Evolutionary conservation across 257 asterid genomes (phyloP).

Genomic region (Knoxia roxburghii): DNA sequence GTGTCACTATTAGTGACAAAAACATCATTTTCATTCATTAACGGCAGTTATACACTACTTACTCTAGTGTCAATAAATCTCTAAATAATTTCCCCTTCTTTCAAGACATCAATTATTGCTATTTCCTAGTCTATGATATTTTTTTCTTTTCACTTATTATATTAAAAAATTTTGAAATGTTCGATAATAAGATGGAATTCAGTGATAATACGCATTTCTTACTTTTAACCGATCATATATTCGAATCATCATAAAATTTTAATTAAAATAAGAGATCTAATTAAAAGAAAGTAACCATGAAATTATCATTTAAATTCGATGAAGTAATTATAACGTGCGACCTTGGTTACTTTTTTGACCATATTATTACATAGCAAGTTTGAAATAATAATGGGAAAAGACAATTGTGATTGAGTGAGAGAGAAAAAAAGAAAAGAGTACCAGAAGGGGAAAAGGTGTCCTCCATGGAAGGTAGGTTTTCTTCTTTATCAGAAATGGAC

Average conservation of each 20-base stretch:
- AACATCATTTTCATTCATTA: too few species aligned
- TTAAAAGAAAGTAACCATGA: too few species aligned
- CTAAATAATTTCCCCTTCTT: not conserved
- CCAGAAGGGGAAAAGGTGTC: slow-evolving; percentile 46
- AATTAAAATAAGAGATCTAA: too few species aligned
- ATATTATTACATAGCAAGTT: not conserved
- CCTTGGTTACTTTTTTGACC: slow-evolving; percentile 12
- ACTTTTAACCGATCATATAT: too few species aligned
- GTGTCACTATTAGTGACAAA: too few species aligned
- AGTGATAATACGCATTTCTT: too few species aligned
- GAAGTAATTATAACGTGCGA: too few species aligned
- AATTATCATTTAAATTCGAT: too few species aligned
- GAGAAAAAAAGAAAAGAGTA: slow-evolving; percentile 10
- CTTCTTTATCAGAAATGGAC: slow-evolving; percentile 35
- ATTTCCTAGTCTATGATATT: not conserved
- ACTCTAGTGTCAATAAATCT: not conserved
- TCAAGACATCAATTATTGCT: not conserved
- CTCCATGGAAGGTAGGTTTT: slow-evolving; percentile 33
- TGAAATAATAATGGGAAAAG: not conserved
- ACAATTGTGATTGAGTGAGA: slow-evolving; percentile 10
- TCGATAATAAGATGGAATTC: too few species aligned
- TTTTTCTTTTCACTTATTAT: not conserved
- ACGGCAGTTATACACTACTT: too few species aligned
- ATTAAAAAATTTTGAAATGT: not conserved
- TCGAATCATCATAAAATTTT: too few species aligned